Percentiles rank a stretch among this genome's conserved stretches.
Conservation (phyloP, 2,329 filamentous ascomycete genomes). For the Stagonosporopsis chrysanthemi region DNA sequence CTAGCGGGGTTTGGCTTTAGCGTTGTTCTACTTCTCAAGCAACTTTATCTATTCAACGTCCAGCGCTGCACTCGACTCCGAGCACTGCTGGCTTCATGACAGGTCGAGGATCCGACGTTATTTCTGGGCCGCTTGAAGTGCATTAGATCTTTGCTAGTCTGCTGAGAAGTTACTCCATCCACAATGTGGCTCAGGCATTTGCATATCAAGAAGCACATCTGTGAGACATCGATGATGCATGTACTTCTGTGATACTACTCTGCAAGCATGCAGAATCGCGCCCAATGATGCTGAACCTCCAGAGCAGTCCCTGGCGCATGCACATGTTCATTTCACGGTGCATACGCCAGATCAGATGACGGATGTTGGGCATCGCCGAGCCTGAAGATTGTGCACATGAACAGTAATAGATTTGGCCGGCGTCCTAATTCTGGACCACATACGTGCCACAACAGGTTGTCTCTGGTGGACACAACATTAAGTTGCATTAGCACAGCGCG, state of each 20-base stretch:
- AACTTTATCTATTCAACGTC: too few species aligned
- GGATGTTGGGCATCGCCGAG: neutral
- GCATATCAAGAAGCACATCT: too few species aligned
- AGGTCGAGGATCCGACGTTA: neutral
- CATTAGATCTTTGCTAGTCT: too few species aligned
- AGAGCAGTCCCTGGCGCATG: neutral
- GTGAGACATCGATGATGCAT: too few species aligned
- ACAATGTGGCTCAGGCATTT: too few species aligned
- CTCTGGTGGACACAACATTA: neutral
- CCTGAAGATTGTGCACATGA: neutral
- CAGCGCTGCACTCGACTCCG: too few species aligned
- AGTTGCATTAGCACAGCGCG: neutral
- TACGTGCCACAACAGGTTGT: neutral
- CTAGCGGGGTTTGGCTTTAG: constrained; percentile 7
- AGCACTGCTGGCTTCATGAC: neutral
- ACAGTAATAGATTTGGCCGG: neutral
- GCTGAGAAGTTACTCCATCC: too few species aligned
- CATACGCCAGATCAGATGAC: neutral
- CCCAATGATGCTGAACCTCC: neutral
- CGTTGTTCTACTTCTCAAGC: neutral
- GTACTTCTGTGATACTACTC: too few species aligned
- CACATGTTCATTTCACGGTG: neutral
- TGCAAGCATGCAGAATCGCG: neutral
- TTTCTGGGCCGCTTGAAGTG: too few species aligned
- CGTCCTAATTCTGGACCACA: neutral